These are phyloP conservation scores for Colletotrichum australisinense DNA, from an alignment of 2,329 filamentous ascomycete genomes.

Conservation along the genomic window DNA sequence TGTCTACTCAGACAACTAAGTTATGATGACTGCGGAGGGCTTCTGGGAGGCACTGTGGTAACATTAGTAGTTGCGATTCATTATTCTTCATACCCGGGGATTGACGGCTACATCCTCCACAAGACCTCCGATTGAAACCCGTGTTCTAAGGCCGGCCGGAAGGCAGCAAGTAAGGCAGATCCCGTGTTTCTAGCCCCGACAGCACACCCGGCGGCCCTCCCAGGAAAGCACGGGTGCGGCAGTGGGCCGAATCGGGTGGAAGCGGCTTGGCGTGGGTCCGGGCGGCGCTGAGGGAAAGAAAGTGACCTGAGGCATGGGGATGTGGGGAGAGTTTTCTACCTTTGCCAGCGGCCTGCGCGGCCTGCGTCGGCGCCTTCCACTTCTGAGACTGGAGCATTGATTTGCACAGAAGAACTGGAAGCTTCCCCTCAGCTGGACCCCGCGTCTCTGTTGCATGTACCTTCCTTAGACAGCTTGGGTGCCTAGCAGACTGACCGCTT, in stretches of 20 bases:
- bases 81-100: background rate
- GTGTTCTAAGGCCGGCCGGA: background rate
- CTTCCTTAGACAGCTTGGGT: conserved; percentile 28
- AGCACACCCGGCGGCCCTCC: background rate
- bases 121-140: background rate
- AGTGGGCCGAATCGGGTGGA: conserved; percentile 24
- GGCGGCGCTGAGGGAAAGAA: background rate
- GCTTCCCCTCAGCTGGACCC: conserved; percentile 31
- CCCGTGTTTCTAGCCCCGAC: background rate
- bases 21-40: background rate
- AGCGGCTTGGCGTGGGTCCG: conserved; percentile 19
- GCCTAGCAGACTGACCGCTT: conserved; percentile 29
- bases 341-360: conserved; percentile 14
- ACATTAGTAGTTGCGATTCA: background rate
- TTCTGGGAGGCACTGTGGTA: background rate
- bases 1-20: background rate
- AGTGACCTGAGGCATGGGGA: conserved; percentile 31
- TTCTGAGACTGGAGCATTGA: conserved; percentile 24
- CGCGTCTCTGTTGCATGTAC: conserved; percentile 28
- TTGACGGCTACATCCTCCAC: no score
- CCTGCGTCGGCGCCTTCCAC: conserved; percentile 25
- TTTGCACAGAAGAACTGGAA: conserved; percentile 7
- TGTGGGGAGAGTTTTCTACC: conserved; percentile 17
- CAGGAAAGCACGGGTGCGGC: conserved; percentile 20
- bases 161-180: background rate